Percentiles rank a stretch among this genome's conserved stretches.
Conservation (phyloP, 345 rosid genomes). For the Euphorbia pulcherrima region DNA sequence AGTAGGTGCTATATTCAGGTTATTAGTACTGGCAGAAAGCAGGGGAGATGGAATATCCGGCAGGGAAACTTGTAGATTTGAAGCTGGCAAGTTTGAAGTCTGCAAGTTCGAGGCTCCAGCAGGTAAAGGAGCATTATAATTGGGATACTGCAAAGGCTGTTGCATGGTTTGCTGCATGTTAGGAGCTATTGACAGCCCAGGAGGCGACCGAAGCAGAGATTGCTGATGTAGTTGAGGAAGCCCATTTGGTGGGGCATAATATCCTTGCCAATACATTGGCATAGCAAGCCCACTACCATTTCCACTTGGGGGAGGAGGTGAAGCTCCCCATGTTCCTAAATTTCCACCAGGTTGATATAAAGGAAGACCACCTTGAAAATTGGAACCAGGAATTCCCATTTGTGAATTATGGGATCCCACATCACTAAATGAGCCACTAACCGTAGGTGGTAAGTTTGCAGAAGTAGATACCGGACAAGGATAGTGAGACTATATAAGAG, state of each 20-base stretch:
- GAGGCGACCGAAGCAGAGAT: constrained; percentile 70
- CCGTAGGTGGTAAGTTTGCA: constrained; percentile 54
- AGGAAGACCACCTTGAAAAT: constrained; percentile 68
- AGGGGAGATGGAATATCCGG: constrained; percentile 23
- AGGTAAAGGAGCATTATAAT: constrained; percentile 51
- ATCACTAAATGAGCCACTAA: constrained; percentile 50
- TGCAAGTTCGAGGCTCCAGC: constrained; percentile 44
- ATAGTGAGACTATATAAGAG: constrained; percentile 75
- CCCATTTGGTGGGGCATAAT: constrained; percentile 74
- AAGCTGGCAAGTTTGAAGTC: constrained; percentile 13
- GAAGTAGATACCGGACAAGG: constrained; percentile 56
- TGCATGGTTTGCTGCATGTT: constrained; percentile 70
- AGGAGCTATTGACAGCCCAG: constrained; percentile 61
- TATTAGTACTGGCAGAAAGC: constrained; percentile 31
- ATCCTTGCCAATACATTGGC: constrained; percentile 94
- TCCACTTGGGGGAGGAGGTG: constrained; percentile 58
- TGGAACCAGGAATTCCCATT: constrained; percentile 57
- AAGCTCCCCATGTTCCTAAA: constrained; percentile 72
- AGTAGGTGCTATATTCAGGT: constrained; percentile 36
- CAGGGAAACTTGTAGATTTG: constrained; percentile 22
- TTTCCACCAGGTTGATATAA: constrained; percentile 84
- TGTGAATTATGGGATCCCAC: constrained; percentile 49
- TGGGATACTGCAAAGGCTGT: constrained; percentile 71
- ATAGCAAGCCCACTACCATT: constrained; percentile 59
- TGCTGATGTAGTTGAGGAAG: constrained; percentile 82